phyloP scores from a whole-genome alignment of 1,284 basidiomycete species.

The Psilocybe mexicana region DNA sequence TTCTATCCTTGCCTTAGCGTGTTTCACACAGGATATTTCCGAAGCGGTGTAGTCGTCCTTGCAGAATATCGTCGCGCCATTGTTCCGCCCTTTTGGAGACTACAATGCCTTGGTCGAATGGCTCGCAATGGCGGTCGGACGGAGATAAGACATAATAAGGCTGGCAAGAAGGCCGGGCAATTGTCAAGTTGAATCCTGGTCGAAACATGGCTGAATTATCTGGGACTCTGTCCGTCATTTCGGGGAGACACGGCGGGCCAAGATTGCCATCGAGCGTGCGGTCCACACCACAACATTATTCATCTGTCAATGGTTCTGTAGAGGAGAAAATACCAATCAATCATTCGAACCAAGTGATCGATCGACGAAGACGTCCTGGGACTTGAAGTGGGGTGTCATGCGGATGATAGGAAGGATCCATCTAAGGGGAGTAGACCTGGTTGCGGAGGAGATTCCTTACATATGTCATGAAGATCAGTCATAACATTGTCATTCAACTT shows the following conservation, averaged over 20 bases:
- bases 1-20: neutral
- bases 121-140: too few species aligned
- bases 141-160: too few species aligned
- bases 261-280: too few species aligned
- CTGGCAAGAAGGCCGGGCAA: too few species aligned
- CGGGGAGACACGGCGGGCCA: too few species aligned
- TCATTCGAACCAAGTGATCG: constrained; percentile 11
- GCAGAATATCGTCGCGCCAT: neutral
- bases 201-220: too few species aligned
- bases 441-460: neutral
- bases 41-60: neutral
- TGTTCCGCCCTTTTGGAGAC: neutral
- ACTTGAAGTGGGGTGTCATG: constrained; percentile 10
- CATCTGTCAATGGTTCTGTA: constrained; percentile 1
- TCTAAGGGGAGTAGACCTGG: constrained; percentile 2
- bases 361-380: constrained; percentile 8
- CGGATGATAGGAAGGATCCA: constrained; percentile 1
- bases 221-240: too few species aligned
- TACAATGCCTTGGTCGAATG: too few species aligned
- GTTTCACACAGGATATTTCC: constrained; percentile 6
- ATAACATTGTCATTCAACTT: neutral
- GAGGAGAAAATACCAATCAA: constrained; percentile 1
- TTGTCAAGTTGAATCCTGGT: too few species aligned
- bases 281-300: neutral
- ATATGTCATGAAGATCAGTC: neutral